Base-by-base conservation (phyloP, 768 basidiomycete genomes). In the Agaricus bisporus region DNA sequence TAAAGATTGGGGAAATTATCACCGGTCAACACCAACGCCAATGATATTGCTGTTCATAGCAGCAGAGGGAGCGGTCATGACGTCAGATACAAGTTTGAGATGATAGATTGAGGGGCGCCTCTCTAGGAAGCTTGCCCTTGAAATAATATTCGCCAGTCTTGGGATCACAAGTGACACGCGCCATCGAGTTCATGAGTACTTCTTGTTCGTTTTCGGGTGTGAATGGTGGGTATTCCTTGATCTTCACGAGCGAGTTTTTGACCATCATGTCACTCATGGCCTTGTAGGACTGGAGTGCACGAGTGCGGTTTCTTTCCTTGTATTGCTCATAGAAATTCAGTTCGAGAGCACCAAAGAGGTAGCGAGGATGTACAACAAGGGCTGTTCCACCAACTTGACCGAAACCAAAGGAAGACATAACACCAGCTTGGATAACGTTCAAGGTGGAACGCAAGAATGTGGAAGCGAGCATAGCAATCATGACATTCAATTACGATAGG, bases 341-440 rank as follows among this genome's bases (percentile, higher is more conserved):
- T 56, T 93, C 84, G 36, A 98, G 73, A 9, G 88, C 78, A 38
- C 87, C 95, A 58, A 95, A 84, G 58, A 97, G 78, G 72, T 91
- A 91, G 59, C 91, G 88, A 57, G 97, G 95, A 67, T 98, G 86
- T 47, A 98, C 65, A 62, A 98, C 75, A 59, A 95, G 78, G 41
- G 86, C 89, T 53, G 84, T 89, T 51, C 97, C 97, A 49, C 97
- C 97, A 57, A 98, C 95, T 80, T 98, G 97, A 62, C 97, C 95
- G 75, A 98, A 98, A 58, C 97, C 95, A 70, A 95, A 95, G 12
- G 91, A 94, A 85, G 88, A 88, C 91, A 93, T 90, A 51, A 88
- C 77, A 64, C 90, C 91, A 41, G 88, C 89, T 20, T 83, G 83
- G 60, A 98, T 85, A 57, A n/a, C n/a, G n/a, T n/a, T n/a, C n/a